phyloP scores from a whole-genome alignment of 2,329 filamentous ascomycete species.

The Aureobasidium sp. region DNA sequence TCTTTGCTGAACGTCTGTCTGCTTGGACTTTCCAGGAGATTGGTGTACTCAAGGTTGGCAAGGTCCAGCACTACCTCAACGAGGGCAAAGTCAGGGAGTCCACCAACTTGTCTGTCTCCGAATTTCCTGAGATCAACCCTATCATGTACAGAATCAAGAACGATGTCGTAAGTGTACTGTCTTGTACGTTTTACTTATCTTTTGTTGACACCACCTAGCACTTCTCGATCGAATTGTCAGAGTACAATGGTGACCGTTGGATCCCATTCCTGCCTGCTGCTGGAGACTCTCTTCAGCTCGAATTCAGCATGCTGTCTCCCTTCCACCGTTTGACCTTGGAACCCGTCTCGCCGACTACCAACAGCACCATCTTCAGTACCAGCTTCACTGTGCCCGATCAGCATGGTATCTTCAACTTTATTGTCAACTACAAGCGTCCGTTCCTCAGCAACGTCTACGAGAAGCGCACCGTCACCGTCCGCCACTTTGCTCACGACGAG shows the following conservation, averaged over 20 bases:
- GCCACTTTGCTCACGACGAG: slow-evolving; percentile 96
- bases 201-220: slow-evolving; percentile 45
- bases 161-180: slow-evolving; percentile 67
- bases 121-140: slow-evolving; percentile 57
- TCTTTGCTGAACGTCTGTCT: slow-evolving; percentile 77
- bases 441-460: slow-evolving; percentile 86
- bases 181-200: background rate
- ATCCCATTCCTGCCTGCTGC: slow-evolving; percentile 63
- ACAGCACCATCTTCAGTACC: slow-evolving; percentile 65
- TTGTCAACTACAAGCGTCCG: slow-evolving; percentile 92
- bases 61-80: slow-evolving; percentile 66
- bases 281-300: slow-evolving; percentile 76
- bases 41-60: slow-evolving; percentile 79
- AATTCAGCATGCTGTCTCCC: slow-evolving; percentile 97
- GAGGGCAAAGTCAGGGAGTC: slow-evolving; percentile 42
- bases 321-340: slow-evolving; percentile 81
- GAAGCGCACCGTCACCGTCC: slow-evolving; percentile 88
- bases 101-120: slow-evolving; percentile 15
- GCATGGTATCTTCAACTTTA: slow-evolving; percentile 98
- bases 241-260: slow-evolving; percentile 71
- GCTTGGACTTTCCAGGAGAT: slow-evolving; percentile 96
- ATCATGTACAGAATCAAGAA: slow-evolving; percentile 93
- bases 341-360: slow-evolving; percentile 50
- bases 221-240: slow-evolving; percentile 82
- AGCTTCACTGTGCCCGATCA: slow-evolving; percentile 86